phyloP scores from a whole-genome alignment of 2,329 filamentous ascomycete species.

The Drechslera avenae region DNA sequence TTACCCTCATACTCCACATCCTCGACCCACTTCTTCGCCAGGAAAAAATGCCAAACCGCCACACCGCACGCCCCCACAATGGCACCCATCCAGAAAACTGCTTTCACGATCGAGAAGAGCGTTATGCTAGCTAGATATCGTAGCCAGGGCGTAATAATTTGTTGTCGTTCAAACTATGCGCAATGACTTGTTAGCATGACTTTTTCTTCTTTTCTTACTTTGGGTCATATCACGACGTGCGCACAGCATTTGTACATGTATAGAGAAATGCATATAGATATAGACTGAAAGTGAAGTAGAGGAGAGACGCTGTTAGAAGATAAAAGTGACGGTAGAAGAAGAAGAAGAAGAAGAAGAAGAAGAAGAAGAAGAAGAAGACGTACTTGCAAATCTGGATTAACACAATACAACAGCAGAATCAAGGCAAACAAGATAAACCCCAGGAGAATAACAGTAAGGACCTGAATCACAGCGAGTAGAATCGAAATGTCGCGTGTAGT shows the following conservation, averaged over 20 bases:
- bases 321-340: too few species aligned
- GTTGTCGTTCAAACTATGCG: conserved; percentile 44
- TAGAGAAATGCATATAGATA: too few species aligned
- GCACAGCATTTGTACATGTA: too few species aligned
- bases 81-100: not conserved
- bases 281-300: too few species aligned
- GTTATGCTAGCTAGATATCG: conserved; percentile 37
- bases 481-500: conserved; percentile 59
- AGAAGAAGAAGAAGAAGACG: conserved; percentile 15
- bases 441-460: conserved; percentile 53
- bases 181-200: too few species aligned
- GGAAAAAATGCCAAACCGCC: conserved; percentile 24
- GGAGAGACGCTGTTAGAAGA: too few species aligned
- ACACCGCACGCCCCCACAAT: conserved; percentile 10
- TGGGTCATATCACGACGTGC: too few species aligned
- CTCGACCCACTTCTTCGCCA: conserved; percentile 31
- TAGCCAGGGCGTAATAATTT: conserved; percentile 52
- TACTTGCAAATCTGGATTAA: conserved; percentile 56
- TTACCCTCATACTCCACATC: conserved; percentile 39
- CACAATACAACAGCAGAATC: conserved; percentile 50
- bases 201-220: too few species aligned
- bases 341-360: not conserved
- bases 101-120: conserved; percentile 25
- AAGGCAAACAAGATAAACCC: conserved; percentile 48
- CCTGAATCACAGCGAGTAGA: conserved; percentile 54